phyloP scores from a whole-genome alignment of 2,329 filamentous ascomycete species.

The Aspergillus phoenicis region DNA sequence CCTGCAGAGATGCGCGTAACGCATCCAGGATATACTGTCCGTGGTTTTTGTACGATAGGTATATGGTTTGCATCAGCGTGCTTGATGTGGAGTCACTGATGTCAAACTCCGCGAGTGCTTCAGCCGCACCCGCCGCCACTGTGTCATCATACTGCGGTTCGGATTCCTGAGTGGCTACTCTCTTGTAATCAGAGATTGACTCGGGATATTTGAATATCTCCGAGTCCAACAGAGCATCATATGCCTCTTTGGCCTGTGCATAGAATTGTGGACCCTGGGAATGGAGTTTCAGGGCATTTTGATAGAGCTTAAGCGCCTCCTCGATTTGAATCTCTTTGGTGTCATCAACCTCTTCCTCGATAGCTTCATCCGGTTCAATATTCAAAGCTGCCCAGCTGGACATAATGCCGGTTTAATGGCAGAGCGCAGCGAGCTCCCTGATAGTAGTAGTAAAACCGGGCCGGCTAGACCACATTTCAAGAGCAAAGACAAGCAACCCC shows the following conservation, averaged over 20 bases:
- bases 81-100: slow-evolving; percentile 75
- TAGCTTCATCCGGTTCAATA: slow-evolving; percentile 86
- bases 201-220: slow-evolving; percentile 95
- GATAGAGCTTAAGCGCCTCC: slow-evolving; percentile 92
- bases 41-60: slow-evolving; percentile 92
- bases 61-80: slow-evolving; percentile 84
- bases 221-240: slow-evolving; percentile 80
- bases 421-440: slow-evolving; percentile 20
- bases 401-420: slow-evolving; percentile 38
- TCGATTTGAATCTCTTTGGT: slow-evolving; percentile 97
- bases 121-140: slow-evolving; percentile 23
- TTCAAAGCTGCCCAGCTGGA: slow-evolving; percentile 83
- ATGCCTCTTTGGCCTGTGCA: slow-evolving; percentile 75
- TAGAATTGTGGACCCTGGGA: slow-evolving; percentile 80
- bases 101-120: slow-evolving; percentile 54
- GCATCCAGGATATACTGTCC: slow-evolving; percentile 87
- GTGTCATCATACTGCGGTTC: slow-evolving; percentile 44
- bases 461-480: slow-evolving; percentile 26
- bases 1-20: slow-evolving; percentile 57
- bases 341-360: slow-evolving; percentile 89
- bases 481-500: background rate
- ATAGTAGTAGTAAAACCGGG: slow-evolving; percentile 8
- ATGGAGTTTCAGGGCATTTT: slow-evolving; percentile 86
- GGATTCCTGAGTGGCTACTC: slow-evolving; percentile 58
- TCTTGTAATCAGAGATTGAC: slow-evolving; percentile 79